Percentiles rank a stretch among this genome's conserved stretches.
Conservation (phyloP, 1,284 basidiomycete species). For the Marasmius tenuissimus region DNA sequence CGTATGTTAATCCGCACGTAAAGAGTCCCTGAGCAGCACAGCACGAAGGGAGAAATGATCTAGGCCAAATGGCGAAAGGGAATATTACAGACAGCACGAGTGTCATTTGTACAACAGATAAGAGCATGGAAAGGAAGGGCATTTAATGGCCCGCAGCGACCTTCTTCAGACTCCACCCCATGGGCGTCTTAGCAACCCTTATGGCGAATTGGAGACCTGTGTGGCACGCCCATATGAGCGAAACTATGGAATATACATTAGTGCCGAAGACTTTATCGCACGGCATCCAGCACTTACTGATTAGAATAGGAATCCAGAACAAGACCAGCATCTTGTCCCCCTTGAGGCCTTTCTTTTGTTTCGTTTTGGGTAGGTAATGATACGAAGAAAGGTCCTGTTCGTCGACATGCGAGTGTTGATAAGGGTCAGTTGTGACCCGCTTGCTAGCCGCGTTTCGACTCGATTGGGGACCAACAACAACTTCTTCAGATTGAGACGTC, state of each 20-base stretch:
- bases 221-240: conserved; percentile 65
- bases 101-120: too few relatives aligned
- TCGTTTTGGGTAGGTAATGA: conserved; percentile 56
- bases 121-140: conserved; percentile 4
- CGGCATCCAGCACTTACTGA: conserved; percentile 52
- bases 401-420: conserved; percentile 35
- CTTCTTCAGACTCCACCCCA: conserved; percentile 42
- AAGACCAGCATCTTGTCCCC: conserved; percentile 91
- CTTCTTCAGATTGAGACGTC: conserved; percentile 15
- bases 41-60: background rate
- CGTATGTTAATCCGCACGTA: background rate
- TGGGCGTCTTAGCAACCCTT: conserved; percentile 49
- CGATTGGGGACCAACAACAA: background rate
- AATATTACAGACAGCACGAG: background rate
- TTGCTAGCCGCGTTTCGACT: background rate
- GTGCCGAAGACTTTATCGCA: conserved; percentile 6
- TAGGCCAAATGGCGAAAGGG: background rate
- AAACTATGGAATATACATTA: conserved; percentile 42
- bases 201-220: conserved; percentile 58
- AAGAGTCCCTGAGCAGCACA: background rate
- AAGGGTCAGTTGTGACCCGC: conserved; percentile 5
- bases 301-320: conserved; percentile 92
- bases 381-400: conserved; percentile 69
- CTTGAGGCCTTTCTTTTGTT: conserved; percentile 66
- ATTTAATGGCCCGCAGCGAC: conserved; percentile 34